Percentiles rank a stretch among this genome's conserved stretches.
Evolutionary conservation across 768 basidiomycete species (phyloP).

Genomic region (Mycena maculata): DNA sequence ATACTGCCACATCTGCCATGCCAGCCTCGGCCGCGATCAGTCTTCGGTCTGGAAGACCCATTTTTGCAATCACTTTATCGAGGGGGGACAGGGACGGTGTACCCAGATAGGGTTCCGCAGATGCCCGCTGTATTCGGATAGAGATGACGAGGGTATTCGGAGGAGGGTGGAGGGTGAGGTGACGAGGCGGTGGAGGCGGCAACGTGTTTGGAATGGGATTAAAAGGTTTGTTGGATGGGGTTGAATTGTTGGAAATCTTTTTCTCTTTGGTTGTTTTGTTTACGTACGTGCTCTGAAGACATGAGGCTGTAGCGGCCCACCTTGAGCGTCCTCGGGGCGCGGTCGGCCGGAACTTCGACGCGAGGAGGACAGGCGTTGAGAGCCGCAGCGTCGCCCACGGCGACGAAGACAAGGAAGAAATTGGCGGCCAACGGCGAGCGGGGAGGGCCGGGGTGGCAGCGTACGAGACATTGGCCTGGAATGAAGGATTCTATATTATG

Average conservation of each 20-base stretch:
- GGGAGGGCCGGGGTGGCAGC: no score
- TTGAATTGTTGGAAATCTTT: conserved; percentile 8
- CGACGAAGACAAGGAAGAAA: no score
- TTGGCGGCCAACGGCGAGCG: no score
- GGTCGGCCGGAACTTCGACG: no score
- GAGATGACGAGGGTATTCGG: conserved; percentile 24
- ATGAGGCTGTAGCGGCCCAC: no score
- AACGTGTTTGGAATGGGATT: conserved; percentile 20
- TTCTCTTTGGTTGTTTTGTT: conserved; percentile 9
- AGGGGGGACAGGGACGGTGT: conserved; percentile 14
- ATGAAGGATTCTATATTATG: no score
- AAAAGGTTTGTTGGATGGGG: conserved; percentile 22
- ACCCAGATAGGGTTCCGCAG: conserved; percentile 9
- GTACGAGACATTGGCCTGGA: no score
- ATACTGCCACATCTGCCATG: conserved; percentile 26
- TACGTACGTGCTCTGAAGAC: conserved; percentile 9
- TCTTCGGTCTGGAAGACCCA: conserved; percentile 20
- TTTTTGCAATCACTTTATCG: conserved; percentile 21
- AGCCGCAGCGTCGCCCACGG: no score
- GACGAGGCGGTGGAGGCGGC: conserved; percentile 18
- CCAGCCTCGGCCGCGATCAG: conserved; percentile 11
- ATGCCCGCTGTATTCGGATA: conserved; percentile 22
- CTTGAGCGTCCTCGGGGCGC: no score
- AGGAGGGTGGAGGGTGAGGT: conserved; percentile 23
- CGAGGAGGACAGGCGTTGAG: no score